These are phyloP conservation scores for Trichocladium antarcticum DNA, from an alignment of 495 filamentous ascomycete species.

Conservation along the genomic window DNA sequence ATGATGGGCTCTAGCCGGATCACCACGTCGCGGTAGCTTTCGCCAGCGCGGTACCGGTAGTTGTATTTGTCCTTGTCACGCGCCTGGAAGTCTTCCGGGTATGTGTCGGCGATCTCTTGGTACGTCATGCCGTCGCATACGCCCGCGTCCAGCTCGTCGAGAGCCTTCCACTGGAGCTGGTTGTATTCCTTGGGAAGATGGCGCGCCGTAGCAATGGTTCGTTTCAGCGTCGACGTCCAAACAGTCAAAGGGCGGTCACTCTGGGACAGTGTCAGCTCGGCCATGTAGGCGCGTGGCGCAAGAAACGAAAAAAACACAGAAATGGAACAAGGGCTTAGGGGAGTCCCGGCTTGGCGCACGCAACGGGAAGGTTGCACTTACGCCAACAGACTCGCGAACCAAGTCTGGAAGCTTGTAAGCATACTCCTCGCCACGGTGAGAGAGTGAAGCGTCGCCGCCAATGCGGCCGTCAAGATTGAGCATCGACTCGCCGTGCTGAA, in stretches of 20 bases:
- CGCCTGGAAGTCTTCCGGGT: slow-evolving; percentile 88
- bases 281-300: background rate
- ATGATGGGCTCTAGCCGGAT: slow-evolving; percentile 97
- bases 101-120: slow-evolving; percentile 76
- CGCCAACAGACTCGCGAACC: slow-evolving; percentile 67
- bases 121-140: slow-evolving; percentile 94
- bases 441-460: slow-evolving; percentile 82
- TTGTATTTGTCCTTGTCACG: slow-evolving; percentile 98
- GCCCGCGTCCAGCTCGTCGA: slow-evolving; percentile 93
- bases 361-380: slow-evolving; percentile 22
- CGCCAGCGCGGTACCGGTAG: slow-evolving; percentile 93
- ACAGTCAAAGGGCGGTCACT: slow-evolving; percentile 71
- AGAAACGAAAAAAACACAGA: background rate
- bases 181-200: slow-evolving; percentile 67
- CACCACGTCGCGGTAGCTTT: slow-evolving; percentile 95
- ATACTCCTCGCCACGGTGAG: slow-evolving; percentile 77
- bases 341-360: slow-evolving; percentile 13
- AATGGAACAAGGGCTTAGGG: background rate
- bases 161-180: slow-evolving; percentile 94
- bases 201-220: slow-evolving; percentile 83
- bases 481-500: slow-evolving; percentile 82
- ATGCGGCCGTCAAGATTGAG: slow-evolving; percentile 83
- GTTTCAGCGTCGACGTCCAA: slow-evolving; percentile 91
- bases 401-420: slow-evolving; percentile 70
- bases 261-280: slow-evolving; percentile 25